These are phyloP conservation scores for Rosa hybrid DNA, from an alignment of 331 rosid species.

Conservation along the genomic window DNA sequence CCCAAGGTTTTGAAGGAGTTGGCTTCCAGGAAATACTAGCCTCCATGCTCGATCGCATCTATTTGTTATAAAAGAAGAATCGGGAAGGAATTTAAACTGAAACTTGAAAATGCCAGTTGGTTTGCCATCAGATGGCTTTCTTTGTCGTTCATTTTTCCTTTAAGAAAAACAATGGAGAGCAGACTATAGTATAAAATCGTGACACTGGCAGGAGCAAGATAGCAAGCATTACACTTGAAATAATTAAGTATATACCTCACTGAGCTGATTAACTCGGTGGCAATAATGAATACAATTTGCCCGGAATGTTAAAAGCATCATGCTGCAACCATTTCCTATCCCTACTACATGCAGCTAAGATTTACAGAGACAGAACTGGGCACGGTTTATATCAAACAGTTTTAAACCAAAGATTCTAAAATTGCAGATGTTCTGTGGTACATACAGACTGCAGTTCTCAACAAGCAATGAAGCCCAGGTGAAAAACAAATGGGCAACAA, in stretches of 20 bases:
- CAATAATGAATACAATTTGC: slow-evolving; percentile 59
- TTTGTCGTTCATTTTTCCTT: neutral
- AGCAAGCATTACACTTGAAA: slow-evolving; percentile 44
- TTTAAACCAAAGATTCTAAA: slow-evolving; percentile 37
- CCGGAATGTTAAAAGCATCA: slow-evolving; percentile 36
- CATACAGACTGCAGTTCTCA: slow-evolving; percentile 49
- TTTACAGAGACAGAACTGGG: slow-evolving; percentile 47
- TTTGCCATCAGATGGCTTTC: no score
- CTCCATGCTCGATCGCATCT: neutral
- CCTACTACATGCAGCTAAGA: slow-evolving; percentile 35
- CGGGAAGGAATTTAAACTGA: neutral
- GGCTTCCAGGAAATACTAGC: slow-evolving; percentile 50
- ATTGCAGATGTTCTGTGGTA: slow-evolving; percentile 45
- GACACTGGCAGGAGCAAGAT: neutral
- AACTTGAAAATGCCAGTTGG: neutral
- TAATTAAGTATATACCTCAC: slow-evolving; percentile 54
- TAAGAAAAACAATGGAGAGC: neutral
- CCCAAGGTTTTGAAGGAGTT: slow-evolving; percentile 50
- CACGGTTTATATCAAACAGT: slow-evolving; percentile 38
- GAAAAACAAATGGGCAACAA: slow-evolving; percentile 66
- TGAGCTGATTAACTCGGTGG: slow-evolving; percentile 64
- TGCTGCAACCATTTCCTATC: slow-evolving; percentile 21
- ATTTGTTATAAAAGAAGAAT: neutral
- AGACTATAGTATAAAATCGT: neutral
- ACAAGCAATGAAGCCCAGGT: slow-evolving; percentile 49